Percentiles rank a stretch among this genome's conserved stretches.
Evolutionary conservation across 2,329 filamentous ascomycete species (phyloP).

Genomic region (Exophiala alcalophila): DNA sequence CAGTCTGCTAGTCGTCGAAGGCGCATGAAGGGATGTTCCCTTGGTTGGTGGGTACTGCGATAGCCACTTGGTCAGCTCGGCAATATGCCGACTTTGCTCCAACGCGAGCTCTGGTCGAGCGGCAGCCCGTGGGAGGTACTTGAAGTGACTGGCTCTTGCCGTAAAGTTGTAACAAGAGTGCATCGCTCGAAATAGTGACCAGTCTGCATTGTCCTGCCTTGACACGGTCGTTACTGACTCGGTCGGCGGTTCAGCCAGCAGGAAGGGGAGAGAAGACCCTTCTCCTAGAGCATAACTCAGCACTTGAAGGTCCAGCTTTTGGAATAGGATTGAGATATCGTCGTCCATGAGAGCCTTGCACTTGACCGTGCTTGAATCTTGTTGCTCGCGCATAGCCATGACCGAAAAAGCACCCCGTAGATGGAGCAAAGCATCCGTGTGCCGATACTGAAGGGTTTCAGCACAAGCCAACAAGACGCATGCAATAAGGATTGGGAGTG

Average conservation of each 20-base stretch:
- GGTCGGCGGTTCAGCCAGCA: background rate
- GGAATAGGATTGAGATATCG: background rate
- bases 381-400: background rate
- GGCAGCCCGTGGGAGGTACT: background rate
- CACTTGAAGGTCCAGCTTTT: conserved; percentile 13
- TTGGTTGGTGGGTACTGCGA: background rate
- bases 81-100: conserved; percentile 8
- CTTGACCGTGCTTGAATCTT: background rate
- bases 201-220: conserved; percentile 1
- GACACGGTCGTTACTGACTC: background rate
- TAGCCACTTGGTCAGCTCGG: conserved; percentile 7
- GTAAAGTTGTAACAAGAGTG: conserved; percentile 9
- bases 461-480: conserved; percentile 8
- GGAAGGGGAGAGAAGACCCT: conserved; percentile 1
- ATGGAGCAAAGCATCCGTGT: conserved; percentile 10
- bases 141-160: background rate
- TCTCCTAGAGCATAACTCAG: conserved; percentile 2
- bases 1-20: background rate
- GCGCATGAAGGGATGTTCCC: too few species aligned
- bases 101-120: background rate
- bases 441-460: conserved; percentile 9
- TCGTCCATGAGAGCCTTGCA: background rate
- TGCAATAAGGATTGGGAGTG: conserved; percentile 11
- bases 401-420: conserved; percentile 10
- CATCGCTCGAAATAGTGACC: conserved; percentile 1